Evolutionary conservation across 495 filamentous ascomycete species (phyloP), one percentile per base, ranked within the genome.

Genomic region (Aspergillus kassunensis): DNA sequence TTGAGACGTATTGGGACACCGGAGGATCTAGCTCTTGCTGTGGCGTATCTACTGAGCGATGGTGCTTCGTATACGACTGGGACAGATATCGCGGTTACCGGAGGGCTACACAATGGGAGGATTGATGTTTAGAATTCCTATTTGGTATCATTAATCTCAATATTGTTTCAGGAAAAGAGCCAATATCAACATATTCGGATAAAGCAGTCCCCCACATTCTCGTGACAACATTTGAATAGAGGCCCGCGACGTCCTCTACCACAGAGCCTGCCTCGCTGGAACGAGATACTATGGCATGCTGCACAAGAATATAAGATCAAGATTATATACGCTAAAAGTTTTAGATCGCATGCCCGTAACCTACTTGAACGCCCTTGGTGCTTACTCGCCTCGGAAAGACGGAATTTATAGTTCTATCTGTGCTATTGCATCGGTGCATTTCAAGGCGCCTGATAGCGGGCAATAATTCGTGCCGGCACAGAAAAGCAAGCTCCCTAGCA

Each of bases 11-110:
- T 93, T 44, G 90, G 90, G 12, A 72, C 65, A 34, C 82, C 87
- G 11, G 82, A 90, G 57, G 90, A 91, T 58, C 70, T 95, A 20
- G 90, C 91, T 60, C 85, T 84, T 15, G 74, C 90, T 21, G 85
- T 89, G 30, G 83, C 92, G 34, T 87, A 88, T 67, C 72, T 96
- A 44, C 83, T 84, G 2, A 88, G 86, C 33, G 84, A 89, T 53
- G 83, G 86, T 4, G 83, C 79, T 18, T 69, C 73, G 16, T 96
- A 88, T 70, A 86, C 91, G 75, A 95, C 88, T 20, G 90, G 90
- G 18, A 71, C 80, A 49, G 85, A 93, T 71, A 77, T 90, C 57
- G 76, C 87, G 37, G 56, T 70, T 19, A 65, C 68, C 53, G 67
- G 67, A 3, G 66, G 85, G 2, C 4, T 44, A 13, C 41, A 44